Percentiles rank a stretch among this genome's conserved stretches.
These are phyloP conservation scores for Eruca vesicaria DNA, from an alignment of 441 rosid species.

Conservation along the genomic window DNA sequence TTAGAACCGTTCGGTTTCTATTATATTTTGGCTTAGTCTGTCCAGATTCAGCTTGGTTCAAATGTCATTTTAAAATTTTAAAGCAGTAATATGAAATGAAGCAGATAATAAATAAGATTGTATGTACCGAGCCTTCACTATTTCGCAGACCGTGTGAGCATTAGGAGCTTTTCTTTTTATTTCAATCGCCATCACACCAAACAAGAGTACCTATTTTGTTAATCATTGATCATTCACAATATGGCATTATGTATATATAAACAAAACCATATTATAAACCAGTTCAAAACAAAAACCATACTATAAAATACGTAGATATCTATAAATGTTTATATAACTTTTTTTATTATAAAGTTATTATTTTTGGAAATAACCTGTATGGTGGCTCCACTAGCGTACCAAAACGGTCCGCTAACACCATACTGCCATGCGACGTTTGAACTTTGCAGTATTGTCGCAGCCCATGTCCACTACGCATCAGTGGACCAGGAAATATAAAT, in stretches of 20 bases:
- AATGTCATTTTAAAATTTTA: background rate
- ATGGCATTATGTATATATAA: background rate
- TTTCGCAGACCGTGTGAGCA: slow-evolving; percentile 94
- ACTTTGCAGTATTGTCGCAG: slow-evolving; percentile 94
- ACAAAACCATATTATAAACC: slow-evolving; percentile 14
- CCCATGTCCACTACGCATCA: slow-evolving; percentile 82
- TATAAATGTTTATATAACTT: background rate
- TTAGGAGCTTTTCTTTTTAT: slow-evolving; percentile 92
- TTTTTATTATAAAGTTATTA: background rate
- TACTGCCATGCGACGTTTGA: slow-evolving; percentile 96
- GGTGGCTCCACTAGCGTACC: slow-evolving; percentile 97
- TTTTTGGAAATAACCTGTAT: slow-evolving; percentile 47
- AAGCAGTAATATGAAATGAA: background rate
- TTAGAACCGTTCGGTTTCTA: background rate
- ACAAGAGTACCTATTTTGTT: slow-evolving; percentile 63
- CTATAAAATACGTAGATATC: background rate
- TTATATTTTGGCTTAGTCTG: background rate
- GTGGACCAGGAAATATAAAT: background rate
- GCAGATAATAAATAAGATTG: background rate
- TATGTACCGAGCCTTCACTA: slow-evolving; percentile 82
- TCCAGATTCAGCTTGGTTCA: background rate
- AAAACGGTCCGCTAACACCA: slow-evolving; percentile 94
- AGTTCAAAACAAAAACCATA: slow-evolving; percentile 8
- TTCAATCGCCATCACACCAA: slow-evolving; percentile 96
- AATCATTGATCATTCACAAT: slow-evolving; percentile 1